A percentile compares a stretch with the other conserved stretches of the same genome.
Evolutionary conservation across 75 land plant species (phyloP).

Genomic region (Ceratopteris richardii): DNA sequence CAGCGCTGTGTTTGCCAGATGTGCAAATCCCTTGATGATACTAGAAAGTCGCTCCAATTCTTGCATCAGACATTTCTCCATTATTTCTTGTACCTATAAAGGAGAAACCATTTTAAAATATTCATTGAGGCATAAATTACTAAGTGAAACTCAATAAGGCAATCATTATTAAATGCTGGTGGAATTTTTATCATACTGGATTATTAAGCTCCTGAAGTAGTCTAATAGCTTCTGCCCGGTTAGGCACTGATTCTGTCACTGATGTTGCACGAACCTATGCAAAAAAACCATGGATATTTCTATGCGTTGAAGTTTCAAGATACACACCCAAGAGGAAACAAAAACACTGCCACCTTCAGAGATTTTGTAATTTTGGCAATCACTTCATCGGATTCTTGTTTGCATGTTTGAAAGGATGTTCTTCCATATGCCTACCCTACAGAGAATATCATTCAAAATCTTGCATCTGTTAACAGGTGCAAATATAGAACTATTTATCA

Average conservation of each 20-base stretch:
- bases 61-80: slow-evolving; percentile 14
- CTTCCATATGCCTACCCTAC: slow-evolving; percentile 73
- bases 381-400: slow-evolving; percentile 79
- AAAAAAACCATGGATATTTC: too few species aligned
- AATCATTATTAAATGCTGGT: too few species aligned
- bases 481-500: too few species aligned
- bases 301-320: too few species aligned
- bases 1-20: background rate
- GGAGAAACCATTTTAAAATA: too few species aligned
- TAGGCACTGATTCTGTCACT: slow-evolving; percentile 58
- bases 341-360: too few species aligned
- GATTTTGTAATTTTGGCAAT: slow-evolving; percentile 50
- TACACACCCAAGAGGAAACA: too few species aligned
- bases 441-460: slow-evolving; percentile 1
- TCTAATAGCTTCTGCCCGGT: slow-evolving; percentile 85
- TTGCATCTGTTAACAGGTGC: too few species aligned
- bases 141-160: too few species aligned
- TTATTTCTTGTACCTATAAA: slow-evolving; percentile 22
- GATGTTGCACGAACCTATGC: slow-evolving; percentile 57
- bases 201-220: slow-evolving; percentile 77
- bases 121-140: too few species aligned
- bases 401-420: slow-evolving; percentile 85
- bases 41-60: slow-evolving; percentile 7
- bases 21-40: background rate
- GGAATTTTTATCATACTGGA: too few species aligned